Evolutionary conservation across 108 stramenopile species (phyloP).

Genomic region (Pseudonitzschia pungens): DNA sequence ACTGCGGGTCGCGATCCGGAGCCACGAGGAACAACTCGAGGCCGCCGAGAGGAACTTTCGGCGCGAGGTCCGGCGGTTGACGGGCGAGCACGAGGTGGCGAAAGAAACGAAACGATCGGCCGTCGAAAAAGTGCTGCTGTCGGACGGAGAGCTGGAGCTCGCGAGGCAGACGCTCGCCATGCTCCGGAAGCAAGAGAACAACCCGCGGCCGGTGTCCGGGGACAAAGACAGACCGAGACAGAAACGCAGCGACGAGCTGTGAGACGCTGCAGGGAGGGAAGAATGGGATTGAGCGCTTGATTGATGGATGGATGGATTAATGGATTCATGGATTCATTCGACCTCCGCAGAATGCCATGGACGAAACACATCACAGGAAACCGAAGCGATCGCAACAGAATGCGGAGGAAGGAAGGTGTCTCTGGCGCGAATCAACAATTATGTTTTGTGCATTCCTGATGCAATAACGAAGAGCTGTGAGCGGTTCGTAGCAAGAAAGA

Average conservation of each 20-base stretch:
- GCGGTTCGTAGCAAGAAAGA: too few relatives aligned
- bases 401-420: too few relatives aligned
- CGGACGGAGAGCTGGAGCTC: background rate
- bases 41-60: constrained; percentile 63
- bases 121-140: constrained; percentile 17
- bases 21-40: constrained; percentile 61
- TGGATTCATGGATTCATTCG: too few relatives aligned
- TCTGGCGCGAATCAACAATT: too few relatives aligned
- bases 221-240: background rate
- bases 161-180: background rate
- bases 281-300: too few relatives aligned
- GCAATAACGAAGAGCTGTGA: too few relatives aligned
- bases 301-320: too few relatives aligned
- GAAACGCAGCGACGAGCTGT: background rate
- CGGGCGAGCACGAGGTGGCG: constrained; percentile 56
- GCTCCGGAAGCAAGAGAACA: background rate
- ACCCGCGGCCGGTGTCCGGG: background rate
- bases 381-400: too few relatives aligned
- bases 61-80: constrained; percentile 60
- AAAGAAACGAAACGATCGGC: constrained; percentile 44
- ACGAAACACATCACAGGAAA: too few relatives aligned
- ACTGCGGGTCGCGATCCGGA: constrained; percentile 46
- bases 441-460: too few relatives aligned
- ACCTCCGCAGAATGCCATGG: too few relatives aligned
- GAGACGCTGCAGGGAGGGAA: background rate